A percentile compares a stretch with the other conserved stretches of the same genome.
phyloP scores from a whole-genome alignment of 352 stramenopile genomes.

The Globisporangium middletonii region DNA sequence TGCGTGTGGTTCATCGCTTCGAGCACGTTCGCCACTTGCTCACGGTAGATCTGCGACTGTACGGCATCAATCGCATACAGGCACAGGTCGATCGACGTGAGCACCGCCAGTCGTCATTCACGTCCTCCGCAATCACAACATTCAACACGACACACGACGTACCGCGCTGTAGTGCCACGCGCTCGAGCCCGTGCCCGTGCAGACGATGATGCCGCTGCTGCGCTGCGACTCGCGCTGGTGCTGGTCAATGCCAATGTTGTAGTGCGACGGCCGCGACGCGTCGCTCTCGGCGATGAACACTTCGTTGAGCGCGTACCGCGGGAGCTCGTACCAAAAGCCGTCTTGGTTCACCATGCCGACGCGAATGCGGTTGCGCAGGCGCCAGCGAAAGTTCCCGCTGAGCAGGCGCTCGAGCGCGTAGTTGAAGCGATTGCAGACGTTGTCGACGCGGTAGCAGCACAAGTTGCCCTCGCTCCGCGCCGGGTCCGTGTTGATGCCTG shows the following conservation, averaged over 20 bases:
- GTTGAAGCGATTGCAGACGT: conserved; percentile 65
- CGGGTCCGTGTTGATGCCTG: conserved; percentile 82
- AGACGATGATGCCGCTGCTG: conserved; percentile 86
- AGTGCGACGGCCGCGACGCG: conserved; percentile 76
- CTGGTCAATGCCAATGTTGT: conserved; percentile 87
- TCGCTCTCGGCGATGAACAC: conserved; percentile 88
- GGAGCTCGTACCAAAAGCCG: conserved; percentile 83
- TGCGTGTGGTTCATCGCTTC: conserved; percentile 83
- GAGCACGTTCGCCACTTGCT: conserved; percentile 81
- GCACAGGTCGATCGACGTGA: background rate
- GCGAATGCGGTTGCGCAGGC: conserved; percentile 75
- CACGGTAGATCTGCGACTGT: conserved; percentile 81
- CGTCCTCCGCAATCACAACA: conserved; percentile 2
- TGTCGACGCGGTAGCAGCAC: conserved; percentile 84
- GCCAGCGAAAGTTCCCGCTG: conserved; percentile 73
- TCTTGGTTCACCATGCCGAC: conserved; percentile 88
- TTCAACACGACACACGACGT: conserved; percentile 11
- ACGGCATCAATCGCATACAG: conserved; percentile 6
- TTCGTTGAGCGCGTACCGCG: conserved; percentile 84
- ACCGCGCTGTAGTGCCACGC: conserved; percentile 86
- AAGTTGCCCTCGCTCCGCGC: conserved; percentile 82
- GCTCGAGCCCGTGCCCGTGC: conserved; percentile 82
- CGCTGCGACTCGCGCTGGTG: conserved; percentile 84
- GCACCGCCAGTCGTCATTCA: background rate
- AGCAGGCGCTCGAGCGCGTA: conserved; percentile 63